Base-by-base conservation (phyloP, 345 rosid genomes). In the Streptanthus diversifolius region DNA sequence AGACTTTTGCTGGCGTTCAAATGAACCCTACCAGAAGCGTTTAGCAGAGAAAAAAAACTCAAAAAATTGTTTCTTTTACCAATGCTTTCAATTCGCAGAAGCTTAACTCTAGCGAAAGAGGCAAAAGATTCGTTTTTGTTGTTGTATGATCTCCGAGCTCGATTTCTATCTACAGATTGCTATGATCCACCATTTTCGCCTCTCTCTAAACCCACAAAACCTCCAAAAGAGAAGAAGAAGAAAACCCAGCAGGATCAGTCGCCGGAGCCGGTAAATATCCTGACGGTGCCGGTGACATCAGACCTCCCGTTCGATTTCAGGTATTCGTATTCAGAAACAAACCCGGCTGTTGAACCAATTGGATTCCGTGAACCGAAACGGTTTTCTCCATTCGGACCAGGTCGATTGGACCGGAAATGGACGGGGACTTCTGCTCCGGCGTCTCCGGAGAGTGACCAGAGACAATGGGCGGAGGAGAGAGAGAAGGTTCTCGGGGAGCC, bases 331-430 rank as follows among this genome's bases (percentile, higher is more conserved):
- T 87, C 98, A 7, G 96, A 93, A 85, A 66, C 85, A 29, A 77
- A 84, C 59, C 85, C 88, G 2, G 77, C 24, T 1, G 56, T 82
- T 36, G 71, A 85, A 68, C 97, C 96, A 25, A 86, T 90, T 39
- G 93, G 97, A 49, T 93, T 65, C 66, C 91, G 98, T 2, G 97
- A 93, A 68, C 90, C 95, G 35, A 91, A 86, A 72, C 82, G 93
- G 65, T 93, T 93, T 76, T 90, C 93, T 55, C 98, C 96, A 0
- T 90, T 93, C 45, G 97, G 98, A 10, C 98, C 97, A 0, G 90
- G 96, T 17, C 87, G 90, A 62, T 82, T 93, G 9, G 88, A 87
- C 56, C 76, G 97, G 77, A 80, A 80, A 47, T 93, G 93, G 98
- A 90, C 96, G 0, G 98, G 97, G n/a, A 86, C 88, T 8, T 69